These are phyloP conservation scores for Phytophthora nicotianae DNA, from an alignment of 352 stramenopile species.

Conservation along the genomic window DNA sequence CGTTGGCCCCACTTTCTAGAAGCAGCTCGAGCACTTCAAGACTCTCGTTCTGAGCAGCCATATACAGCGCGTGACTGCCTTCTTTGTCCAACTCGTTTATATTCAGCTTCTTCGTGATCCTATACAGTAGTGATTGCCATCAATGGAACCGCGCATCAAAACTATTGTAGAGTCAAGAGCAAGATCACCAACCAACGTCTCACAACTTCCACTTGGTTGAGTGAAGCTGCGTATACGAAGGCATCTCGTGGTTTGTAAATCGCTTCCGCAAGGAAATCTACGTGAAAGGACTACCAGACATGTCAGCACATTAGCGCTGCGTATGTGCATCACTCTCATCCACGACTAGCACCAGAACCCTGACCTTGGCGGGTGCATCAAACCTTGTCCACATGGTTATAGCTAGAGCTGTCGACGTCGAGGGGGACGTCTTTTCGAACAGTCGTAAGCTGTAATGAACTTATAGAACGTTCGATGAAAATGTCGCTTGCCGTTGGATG, in stretches of 20 bases:
- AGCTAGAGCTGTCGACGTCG: too few relatives aligned
- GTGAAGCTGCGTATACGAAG: constrained; percentile 69
- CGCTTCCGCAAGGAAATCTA: constrained; percentile 39
- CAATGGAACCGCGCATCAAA: not conserved
- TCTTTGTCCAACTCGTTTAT: constrained; percentile 59
- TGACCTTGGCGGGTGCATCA: constrained; percentile 6
- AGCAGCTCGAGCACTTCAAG: constrained; percentile 62
- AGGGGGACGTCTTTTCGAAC: constrained; percentile 16
- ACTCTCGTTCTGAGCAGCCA: constrained; percentile 66
- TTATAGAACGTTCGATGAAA: too few relatives aligned
- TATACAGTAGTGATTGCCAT: constrained; percentile 11
- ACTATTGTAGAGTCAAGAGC: not conserved
- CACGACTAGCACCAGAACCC: not conserved
- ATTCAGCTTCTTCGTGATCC: constrained; percentile 55
- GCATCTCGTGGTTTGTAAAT: constrained; percentile 50
- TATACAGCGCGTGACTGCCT: constrained; percentile 49
- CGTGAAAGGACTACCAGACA: constrained; percentile 39
- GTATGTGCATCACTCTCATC: not conserved
- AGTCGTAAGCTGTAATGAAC: too few relatives aligned
- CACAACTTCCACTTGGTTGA: constrained; percentile 71
- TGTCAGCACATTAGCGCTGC: not conserved
- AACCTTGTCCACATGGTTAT: constrained; percentile 11
- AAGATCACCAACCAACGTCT: constrained; percentile 43
- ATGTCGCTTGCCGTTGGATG: too few relatives aligned
- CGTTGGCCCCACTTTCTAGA: constrained; percentile 43